Evolutionary conservation across 176 grass and related monocot species (phyloP).

Genomic region (Eleusine indica): DNA sequence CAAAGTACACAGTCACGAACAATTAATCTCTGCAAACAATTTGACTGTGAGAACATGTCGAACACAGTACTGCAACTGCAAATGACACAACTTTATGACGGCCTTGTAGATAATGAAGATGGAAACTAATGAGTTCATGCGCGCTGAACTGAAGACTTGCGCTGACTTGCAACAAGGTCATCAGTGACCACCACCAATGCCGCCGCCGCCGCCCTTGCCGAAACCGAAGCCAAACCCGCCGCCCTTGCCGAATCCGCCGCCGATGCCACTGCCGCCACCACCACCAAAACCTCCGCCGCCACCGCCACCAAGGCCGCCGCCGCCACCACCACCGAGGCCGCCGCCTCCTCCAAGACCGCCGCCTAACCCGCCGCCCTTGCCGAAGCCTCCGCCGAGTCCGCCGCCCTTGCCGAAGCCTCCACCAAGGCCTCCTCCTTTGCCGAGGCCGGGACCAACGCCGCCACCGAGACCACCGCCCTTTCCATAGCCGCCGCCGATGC

Average conservation of each 20-base stretch:
- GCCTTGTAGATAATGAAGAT: not conserved
- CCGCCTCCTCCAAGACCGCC: conserved; percentile 17
- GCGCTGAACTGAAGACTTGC: not conserved
- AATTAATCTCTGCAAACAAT: no score
- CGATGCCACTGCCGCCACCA: not conserved
- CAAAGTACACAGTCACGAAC: not conserved
- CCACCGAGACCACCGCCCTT: conserved; percentile 24
- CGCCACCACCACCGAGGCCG: not conserved
- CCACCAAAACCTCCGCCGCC: conserved; percentile 17
- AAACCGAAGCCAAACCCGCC: conserved; percentile 24
- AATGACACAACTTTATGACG: not conserved
- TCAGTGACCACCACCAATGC: conserved; percentile 26
- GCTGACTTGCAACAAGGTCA: not conserved
- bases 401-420: conserved; percentile 24
- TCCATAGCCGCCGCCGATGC: not conserved
- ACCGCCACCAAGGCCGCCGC: conserved; percentile 5
- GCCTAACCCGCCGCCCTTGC: not conserved
- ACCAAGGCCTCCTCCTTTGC: not conserved
- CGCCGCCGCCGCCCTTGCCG: conserved; percentile 28
- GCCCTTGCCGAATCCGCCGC: not conserved
- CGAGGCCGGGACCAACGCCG: not conserved
- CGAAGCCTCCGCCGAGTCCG: not conserved
- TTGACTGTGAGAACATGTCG: not conserved
- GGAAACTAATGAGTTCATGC: not conserved
- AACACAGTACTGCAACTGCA: not conserved